Percentiles rank a stretch among this genome's conserved stretches.
Evolutionary conservation across 257 asterid genomes (phyloP).

Genomic region (Catharanthus roseus): DNA sequence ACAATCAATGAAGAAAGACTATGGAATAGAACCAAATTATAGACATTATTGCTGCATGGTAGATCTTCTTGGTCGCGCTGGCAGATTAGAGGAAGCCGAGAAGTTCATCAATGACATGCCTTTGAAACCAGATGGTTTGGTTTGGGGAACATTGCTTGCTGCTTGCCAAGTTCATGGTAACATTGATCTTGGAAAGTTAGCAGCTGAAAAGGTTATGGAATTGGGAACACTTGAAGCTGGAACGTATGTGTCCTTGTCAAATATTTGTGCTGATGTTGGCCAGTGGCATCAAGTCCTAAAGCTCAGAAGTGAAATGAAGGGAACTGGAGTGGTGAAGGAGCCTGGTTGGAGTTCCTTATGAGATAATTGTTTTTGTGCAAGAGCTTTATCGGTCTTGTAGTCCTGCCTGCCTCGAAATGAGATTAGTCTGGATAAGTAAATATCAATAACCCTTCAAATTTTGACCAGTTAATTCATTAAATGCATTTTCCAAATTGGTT

Average conservation of each 20-base stretch:
- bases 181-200: constrained; percentile 49
- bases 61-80: constrained; percentile 79
- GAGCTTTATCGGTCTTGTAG: too few relatives aligned
- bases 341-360: constrained; percentile 72
- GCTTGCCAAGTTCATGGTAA: constrained; percentile 63
- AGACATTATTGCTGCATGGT: constrained; percentile 77
- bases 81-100: constrained; percentile 66
- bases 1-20: constrained; percentile 62
- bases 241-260: constrained; percentile 50
- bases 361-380: too few relatives aligned
- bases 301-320: constrained; percentile 46
- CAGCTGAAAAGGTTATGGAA: constrained; percentile 54
- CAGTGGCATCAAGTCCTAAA: constrained; percentile 61
- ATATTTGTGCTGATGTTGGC: constrained; percentile 67
- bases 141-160: constrained; percentile 78
- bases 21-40: constrained; percentile 48
- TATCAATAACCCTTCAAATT: too few relatives aligned
- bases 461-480: too few relatives aligned
- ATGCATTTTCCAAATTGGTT: too few relatives aligned
- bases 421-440: too few relatives aligned
- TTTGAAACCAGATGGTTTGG: constrained; percentile 37
- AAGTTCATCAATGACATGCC: constrained; percentile 59
- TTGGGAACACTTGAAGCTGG: constrained; percentile 54
- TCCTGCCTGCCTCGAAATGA: too few relatives aligned
- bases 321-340: constrained; percentile 43